These are phyloP conservation scores for Euclidium syriacum DNA, from an alignment of 345 rosid species.

Conservation along the genomic window DNA sequence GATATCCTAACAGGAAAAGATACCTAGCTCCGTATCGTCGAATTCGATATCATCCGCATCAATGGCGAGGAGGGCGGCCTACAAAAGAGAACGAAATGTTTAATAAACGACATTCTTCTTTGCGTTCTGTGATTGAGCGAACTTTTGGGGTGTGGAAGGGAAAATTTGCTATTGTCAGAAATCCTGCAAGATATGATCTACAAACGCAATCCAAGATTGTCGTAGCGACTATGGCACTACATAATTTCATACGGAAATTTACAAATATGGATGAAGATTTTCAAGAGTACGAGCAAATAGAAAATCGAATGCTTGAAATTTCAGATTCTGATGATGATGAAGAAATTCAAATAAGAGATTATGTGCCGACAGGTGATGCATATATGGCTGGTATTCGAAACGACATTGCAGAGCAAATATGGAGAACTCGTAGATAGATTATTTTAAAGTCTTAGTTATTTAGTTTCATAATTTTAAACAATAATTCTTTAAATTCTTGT, in stretches of 20 bases:
- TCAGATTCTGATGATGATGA: not conserved
- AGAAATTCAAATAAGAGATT: not conserved
- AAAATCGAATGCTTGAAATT: not conserved
- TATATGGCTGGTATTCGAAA: not conserved
- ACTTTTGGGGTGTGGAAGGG: not conserved
- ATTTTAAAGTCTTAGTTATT: not conserved
- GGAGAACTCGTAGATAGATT: not conserved
- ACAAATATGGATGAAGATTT: not conserved
- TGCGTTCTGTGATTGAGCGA: not conserved
- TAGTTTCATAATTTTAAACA: no score
- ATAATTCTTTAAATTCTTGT: no score
- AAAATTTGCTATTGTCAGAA: not conserved
- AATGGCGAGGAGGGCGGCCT: not conserved
- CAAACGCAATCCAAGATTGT: not conserved
- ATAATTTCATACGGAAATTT: not conserved
- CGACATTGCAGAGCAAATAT: not conserved
- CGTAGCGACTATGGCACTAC: not conserved
- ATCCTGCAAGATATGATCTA: not conserved
- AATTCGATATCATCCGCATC: not conserved
- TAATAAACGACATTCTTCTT: not conserved
- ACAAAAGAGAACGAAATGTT: not conserved
- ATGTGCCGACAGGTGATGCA: not conserved
- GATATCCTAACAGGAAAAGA: not conserved
- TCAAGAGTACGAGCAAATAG: not conserved
- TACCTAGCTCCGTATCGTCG: not conserved